Evolutionary conservation across 1,139 yeast genomes (phyloP).

Genomic region (Geotrichum candidum): DNA sequence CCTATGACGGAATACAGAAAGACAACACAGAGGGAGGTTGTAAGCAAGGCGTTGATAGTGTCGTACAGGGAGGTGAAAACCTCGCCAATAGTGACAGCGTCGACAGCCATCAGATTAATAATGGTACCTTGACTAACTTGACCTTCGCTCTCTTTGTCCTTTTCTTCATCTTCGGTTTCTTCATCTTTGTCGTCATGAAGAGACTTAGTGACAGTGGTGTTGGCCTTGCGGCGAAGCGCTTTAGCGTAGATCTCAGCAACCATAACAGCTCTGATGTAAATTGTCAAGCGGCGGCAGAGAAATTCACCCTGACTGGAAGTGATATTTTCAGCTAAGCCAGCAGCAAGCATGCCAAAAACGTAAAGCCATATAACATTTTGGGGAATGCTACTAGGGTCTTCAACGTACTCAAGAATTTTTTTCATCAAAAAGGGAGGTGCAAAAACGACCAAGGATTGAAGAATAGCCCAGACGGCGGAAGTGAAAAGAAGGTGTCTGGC

Average conservation of each 20-base stretch:
- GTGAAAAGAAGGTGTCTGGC: constrained; percentile 55
- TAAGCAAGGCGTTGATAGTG: constrained; percentile 68
- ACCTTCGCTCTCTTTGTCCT: constrained; percentile 32
- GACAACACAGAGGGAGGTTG: constrained; percentile 51
- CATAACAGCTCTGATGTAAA: constrained; percentile 81
- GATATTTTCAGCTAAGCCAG: constrained; percentile 56
- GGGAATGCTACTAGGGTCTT: constrained; percentile 59
- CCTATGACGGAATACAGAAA: constrained; percentile 72
- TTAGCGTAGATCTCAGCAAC: constrained; percentile 90
- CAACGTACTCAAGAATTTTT: constrained; percentile 74
- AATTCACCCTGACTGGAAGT: constrained; percentile 62
- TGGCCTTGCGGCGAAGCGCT: constrained; percentile 63
- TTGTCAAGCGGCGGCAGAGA: constrained; percentile 82
- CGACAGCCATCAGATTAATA: constrained; percentile 91
- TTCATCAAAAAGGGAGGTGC: constrained; percentile 77
- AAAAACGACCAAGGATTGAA: constrained; percentile 61
- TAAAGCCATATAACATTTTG: constrained; percentile 79
- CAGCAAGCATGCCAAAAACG: constrained; percentile 63
- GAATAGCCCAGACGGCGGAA: constrained; percentile 67
- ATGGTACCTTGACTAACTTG: constrained; percentile 85
- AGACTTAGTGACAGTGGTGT: too few species aligned
- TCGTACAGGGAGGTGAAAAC: constrained; percentile 76
- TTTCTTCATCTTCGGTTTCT: constrained; percentile 9
- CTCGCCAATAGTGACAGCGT: constrained; percentile 89
- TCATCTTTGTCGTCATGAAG: too few species aligned